Evolutionary conservation across 768 basidiomycete genomes (phyloP).

Genomic region (Gloeostereum incarnatum): DNA sequence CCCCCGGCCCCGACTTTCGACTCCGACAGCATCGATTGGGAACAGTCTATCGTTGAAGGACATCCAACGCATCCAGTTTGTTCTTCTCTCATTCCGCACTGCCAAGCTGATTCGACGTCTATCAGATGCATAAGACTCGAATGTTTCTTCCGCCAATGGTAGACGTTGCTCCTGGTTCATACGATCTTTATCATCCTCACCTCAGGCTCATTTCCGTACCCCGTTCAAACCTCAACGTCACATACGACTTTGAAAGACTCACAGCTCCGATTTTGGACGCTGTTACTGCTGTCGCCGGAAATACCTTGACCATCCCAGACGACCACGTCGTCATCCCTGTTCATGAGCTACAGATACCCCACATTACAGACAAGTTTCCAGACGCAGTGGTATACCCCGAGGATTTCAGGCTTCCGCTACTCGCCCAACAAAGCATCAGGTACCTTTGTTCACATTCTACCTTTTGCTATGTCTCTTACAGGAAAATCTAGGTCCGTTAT

Average conservation of each 20-base stretch:
- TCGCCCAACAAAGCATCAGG: slow-evolving; percentile 49
- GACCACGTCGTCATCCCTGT: slow-evolving; percentile 36
- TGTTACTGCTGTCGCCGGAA: slow-evolving; percentile 27
- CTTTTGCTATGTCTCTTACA: background rate
- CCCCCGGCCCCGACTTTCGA: slow-evolving; percentile 32
- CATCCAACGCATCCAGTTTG: slow-evolving; percentile 52
- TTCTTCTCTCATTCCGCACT: background rate
- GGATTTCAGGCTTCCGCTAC: slow-evolving; percentile 29
- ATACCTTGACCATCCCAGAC: slow-evolving; percentile 20
- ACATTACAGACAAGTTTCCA: slow-evolving; percentile 40
- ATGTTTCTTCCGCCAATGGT: slow-evolving; percentile 40
- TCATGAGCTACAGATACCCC: slow-evolving; percentile 43
- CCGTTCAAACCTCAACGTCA: slow-evolving; percentile 30
- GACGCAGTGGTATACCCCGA: slow-evolving; percentile 32
- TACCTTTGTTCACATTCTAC: slow-evolving; percentile 12
- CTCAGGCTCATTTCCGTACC: slow-evolving; percentile 40
- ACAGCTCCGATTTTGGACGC: slow-evolving; percentile 28
- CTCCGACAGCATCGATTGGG: slow-evolving; percentile 47
- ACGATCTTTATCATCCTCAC: slow-evolving; percentile 38
- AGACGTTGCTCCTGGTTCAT: slow-evolving; percentile 32
- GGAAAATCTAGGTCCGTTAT: slow-evolving; percentile 33
- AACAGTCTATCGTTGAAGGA: slow-evolving; percentile 52
- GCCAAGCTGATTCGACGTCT: background rate
- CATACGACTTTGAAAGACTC: slow-evolving; percentile 39
- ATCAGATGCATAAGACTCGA: slow-evolving; percentile 54